These are phyloP conservation scores for Plasmodiophora brassicae DNA, from an alignment of 208 protist species.

Conservation along the genomic window DNA sequence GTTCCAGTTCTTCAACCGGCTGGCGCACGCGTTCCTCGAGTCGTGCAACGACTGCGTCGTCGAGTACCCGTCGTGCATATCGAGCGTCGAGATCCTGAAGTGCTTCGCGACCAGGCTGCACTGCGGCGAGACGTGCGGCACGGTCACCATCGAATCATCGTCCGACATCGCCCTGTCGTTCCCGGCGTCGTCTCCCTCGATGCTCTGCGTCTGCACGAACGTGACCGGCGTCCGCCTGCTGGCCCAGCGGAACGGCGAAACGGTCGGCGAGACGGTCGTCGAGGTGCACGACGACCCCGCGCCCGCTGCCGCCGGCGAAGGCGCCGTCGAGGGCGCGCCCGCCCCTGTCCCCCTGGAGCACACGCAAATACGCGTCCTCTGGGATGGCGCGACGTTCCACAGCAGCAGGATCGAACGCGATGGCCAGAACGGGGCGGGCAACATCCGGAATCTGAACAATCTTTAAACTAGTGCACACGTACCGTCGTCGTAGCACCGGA, in stretches of 20 bases:
- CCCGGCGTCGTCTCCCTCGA: neutral
- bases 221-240: neutral
- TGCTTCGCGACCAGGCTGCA: neutral
- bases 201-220: neutral
- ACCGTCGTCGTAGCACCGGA: too few species aligned
- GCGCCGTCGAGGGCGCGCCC: neutral
- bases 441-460: constrained; percentile 20
- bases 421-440: neutral
- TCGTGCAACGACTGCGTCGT: neutral
- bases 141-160: neutral
- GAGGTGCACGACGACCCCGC: neutral
- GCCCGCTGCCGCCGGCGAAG: neutral
- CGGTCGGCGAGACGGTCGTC: neutral
- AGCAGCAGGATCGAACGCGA: neutral
- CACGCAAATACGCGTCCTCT: neutral
- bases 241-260: neutral
- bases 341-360: neutral
- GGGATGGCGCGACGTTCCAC: neutral
- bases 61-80: neutral
- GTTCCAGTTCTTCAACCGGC: neutral
- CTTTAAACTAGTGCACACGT: too few species aligned
- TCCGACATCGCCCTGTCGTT: neutral
- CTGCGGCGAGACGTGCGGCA: neutral
- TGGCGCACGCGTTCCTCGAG: neutral
- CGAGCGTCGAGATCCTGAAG: constrained; percentile 16